These are phyloP conservation scores for Cutaneotrichosporon sp. DNA, from an alignment of 1,284 basidiomycete species.

Conservation along the genomic window DNA sequence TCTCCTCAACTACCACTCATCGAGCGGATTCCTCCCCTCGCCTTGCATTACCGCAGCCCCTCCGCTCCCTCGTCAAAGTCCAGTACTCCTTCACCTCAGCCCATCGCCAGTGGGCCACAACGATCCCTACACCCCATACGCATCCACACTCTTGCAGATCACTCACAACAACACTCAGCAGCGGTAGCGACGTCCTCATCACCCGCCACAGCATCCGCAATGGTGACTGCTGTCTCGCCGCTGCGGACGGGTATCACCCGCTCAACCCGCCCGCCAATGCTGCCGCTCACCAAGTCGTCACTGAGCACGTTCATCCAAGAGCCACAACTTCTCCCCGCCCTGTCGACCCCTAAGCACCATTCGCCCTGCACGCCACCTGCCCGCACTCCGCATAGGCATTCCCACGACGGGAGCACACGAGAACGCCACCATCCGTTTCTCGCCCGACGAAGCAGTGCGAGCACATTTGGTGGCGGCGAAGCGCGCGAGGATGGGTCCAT, in stretches of 20 bases:
- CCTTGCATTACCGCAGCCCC: neutral
- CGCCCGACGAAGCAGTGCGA: conserved; percentile 6
- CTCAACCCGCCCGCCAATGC: conserved; percentile 6
- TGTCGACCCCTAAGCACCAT: neutral
- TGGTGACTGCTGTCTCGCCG: neutral
- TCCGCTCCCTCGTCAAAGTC: neutral
- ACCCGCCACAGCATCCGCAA: neutral
- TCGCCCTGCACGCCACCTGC: neutral
- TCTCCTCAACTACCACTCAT: neutral
- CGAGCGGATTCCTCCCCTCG: neutral
- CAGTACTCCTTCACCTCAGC: neutral
- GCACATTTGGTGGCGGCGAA: conserved; percentile 10
- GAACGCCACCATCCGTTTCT: neutral
- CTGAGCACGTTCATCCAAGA: neutral
- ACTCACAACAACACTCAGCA: neutral
- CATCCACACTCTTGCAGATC: neutral
- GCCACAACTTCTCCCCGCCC: neutral
- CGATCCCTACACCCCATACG: neutral
- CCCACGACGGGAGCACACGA: neutral
- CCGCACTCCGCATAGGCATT: neutral
- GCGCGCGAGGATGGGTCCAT: neutral
- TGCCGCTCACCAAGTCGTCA: conserved; percentile 6
- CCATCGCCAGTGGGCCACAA: neutral
- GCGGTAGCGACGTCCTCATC: neutral
- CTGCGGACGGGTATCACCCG: conserved; percentile 1